These are phyloP conservation scores for Staphylotrichum longicolle DNA, from an alignment of 495 filamentous ascomycete genomes.

Conservation along the genomic window DNA sequence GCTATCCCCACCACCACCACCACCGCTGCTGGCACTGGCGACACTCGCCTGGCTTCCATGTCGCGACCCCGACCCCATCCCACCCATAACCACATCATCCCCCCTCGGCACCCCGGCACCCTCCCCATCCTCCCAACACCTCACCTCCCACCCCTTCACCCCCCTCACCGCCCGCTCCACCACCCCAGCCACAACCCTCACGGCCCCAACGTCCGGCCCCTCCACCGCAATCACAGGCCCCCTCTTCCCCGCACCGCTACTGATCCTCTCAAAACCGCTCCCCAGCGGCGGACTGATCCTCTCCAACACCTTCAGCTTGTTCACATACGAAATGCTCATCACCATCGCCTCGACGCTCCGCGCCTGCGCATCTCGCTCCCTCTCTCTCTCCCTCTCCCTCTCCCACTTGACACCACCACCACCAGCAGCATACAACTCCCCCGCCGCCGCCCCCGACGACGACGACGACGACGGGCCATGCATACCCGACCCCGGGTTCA, in stretches of 20 bases:
- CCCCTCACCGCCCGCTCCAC: constrained; percentile 58
- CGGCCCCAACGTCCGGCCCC: constrained; percentile 57
- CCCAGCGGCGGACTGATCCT: constrained; percentile 46
- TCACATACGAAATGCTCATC: constrained; percentile 66
- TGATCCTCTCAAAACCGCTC: constrained; percentile 22
- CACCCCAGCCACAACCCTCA: constrained; percentile 56
- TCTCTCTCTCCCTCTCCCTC: background rate
- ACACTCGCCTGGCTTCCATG: constrained; percentile 9
- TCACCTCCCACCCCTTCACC: constrained; percentile 49
- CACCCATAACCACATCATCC: constrained; percentile 11
- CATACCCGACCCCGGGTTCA: constrained; percentile 8
- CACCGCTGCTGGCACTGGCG: background rate
- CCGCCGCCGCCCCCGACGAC: too few relatives aligned
- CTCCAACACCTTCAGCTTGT: constrained; percentile 53
- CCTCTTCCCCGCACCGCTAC: constrained; percentile 47
- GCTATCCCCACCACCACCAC: background rate
- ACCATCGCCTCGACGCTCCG: constrained; percentile 64
- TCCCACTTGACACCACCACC: background rate
- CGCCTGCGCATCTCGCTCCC: constrained; percentile 8
- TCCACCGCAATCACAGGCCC: constrained; percentile 84
- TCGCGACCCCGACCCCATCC: background rate
- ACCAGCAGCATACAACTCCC: background rate
- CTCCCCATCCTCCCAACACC: constrained; percentile 44
- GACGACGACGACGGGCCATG: background rate
- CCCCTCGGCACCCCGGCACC: constrained; percentile 18